A percentile compares a stretch with the other conserved stretches of the same genome.
Evolutionary conservation across 2,329 filamentous ascomycete species (phyloP).

Genomic region (Pyrenophora seminiperda): DNA sequence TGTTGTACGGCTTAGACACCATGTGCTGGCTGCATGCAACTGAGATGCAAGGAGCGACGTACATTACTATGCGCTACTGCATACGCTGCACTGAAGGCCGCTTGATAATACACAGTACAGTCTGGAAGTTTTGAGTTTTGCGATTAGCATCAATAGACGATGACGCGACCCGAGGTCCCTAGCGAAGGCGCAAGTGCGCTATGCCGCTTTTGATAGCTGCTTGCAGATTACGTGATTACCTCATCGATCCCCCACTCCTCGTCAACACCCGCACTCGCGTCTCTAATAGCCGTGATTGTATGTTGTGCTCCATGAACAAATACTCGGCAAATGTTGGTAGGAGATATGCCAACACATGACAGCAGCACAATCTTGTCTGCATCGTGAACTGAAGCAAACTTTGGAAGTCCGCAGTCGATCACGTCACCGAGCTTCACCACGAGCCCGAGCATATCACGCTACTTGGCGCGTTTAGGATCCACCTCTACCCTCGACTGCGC

Average conservation of each 20-base stretch:
- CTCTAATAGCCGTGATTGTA: conserved; percentile 12
- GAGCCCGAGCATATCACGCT: not conserved
- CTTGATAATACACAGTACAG: conserved; percentile 11
- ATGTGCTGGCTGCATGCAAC: conserved; percentile 14
- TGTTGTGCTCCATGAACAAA: conserved; percentile 2
- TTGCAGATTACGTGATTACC: conserved; percentile 34
- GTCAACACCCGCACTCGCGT: conserved; percentile 9
- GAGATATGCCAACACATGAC: conserved; percentile 18
- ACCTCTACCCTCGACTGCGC: not conserved
- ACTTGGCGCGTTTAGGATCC: not conserved
- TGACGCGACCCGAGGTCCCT: conserved; percentile 18
- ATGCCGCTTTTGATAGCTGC: conserved; percentile 20
- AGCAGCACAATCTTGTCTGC: conserved; percentile 2
- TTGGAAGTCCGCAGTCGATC: conserved; percentile 4
- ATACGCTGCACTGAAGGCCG: conserved; percentile 5
- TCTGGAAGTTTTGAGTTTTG: conserved; percentile 21
- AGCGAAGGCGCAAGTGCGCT: conserved; percentile 19
- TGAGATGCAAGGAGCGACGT: not conserved
- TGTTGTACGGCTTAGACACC: conserved; percentile 7
- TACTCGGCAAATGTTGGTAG: conserved; percentile 7
- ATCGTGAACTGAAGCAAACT: conserved; percentile 7
- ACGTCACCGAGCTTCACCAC: conserved; percentile 7
- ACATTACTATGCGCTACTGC: conserved; percentile 1
- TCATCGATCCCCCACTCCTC: conserved; percentile 27
- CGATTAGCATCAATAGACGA: conserved; percentile 24